Evolutionary conservation across 305 asterid species (phyloP).

Genomic region (Rubia balearica): DNA sequence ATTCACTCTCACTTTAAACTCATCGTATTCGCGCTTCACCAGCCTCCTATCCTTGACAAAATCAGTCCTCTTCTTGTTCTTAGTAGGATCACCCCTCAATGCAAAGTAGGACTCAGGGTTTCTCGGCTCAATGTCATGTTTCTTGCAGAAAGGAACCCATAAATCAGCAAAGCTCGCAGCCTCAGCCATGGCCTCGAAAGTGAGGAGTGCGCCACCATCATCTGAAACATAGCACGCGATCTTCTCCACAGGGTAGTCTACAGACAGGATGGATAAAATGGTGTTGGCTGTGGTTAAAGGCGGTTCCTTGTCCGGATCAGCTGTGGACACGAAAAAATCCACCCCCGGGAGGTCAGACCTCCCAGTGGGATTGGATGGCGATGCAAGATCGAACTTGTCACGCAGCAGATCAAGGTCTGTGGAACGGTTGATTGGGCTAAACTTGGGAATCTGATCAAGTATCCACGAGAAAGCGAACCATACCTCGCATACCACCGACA

Average conservation of each 20-base stretch:
- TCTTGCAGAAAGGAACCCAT: conserved; percentile 70
- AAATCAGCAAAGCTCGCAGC: conserved; percentile 52
- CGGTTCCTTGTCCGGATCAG: conserved; percentile 54
- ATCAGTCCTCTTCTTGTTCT: conserved; percentile 41
- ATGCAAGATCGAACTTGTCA: conserved; percentile 37
- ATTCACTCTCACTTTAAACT: conserved; percentile 44
- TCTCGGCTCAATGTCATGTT: conserved; percentile 46
- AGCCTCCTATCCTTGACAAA: conserved; percentile 42
- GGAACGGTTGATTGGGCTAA: conserved; percentile 32
- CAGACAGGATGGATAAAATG: conserved; percentile 43
- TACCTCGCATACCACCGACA: conserved; percentile 40
- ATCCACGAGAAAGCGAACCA: conserved; percentile 54
- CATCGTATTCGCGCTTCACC: conserved; percentile 47
- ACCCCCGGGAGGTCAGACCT: conserved; percentile 49
- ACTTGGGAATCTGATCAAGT: conserved; percentile 40
- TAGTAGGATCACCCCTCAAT: conserved; percentile 41
- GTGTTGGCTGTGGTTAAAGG: conserved; percentile 47
- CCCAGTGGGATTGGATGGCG: conserved; percentile 41
- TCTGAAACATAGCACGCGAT: conserved; percentile 59
- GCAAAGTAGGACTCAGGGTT: conserved; percentile 62
- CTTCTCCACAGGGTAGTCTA: conserved; percentile 48
- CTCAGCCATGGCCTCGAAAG: conserved; percentile 50
- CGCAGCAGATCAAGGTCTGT: conserved; percentile 35
- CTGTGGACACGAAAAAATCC: conserved; percentile 45
- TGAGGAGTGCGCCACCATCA: conserved; percentile 59